A percentile compares a stretch with the other conserved stretches of the same genome.
These are phyloP conservation scores for Aegilops bicornis DNA, from an alignment of 176 grass and related monocot species.

Conservation along the genomic window DNA sequence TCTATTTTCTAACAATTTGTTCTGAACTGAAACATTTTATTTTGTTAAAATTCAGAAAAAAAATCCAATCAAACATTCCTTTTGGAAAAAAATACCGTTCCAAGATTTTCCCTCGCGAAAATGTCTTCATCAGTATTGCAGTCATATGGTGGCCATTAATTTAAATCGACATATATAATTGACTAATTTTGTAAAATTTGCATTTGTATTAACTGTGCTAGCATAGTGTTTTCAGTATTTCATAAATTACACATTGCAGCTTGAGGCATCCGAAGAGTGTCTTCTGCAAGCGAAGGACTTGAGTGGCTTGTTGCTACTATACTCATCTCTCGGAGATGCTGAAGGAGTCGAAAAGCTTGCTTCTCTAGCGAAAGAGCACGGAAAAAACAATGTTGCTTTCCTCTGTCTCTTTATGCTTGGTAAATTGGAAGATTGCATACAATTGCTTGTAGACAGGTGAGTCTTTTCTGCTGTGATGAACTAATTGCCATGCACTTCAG, in stretches of 20 bases:
- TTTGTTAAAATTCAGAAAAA: slow-evolving; percentile 5
- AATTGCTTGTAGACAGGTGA: slow-evolving; percentile 91
- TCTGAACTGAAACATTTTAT: neutral
- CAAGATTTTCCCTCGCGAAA: neutral
- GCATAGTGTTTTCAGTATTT: neutral
- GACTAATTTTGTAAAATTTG: neutral
- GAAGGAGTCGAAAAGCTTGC: slow-evolving; percentile 75
- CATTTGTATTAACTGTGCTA: neutral
- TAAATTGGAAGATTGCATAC: slow-evolving; percentile 93
- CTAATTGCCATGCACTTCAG: neutral
- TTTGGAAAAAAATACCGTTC: neutral
- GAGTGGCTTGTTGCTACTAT: slow-evolving; percentile 86
- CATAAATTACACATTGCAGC: slow-evolving; percentile 55
- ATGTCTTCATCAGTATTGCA: neutral
- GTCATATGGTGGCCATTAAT: neutral
- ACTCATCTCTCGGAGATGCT: slow-evolving; percentile 95
- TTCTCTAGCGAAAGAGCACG: slow-evolving; percentile 81
- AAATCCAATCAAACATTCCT: neutral
- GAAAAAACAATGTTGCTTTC: slow-evolving; percentile 98
- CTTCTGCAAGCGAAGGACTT: slow-evolving; percentile 87
- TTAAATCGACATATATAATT: slow-evolving; percentile 5
- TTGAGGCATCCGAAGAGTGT: slow-evolving; percentile 90
- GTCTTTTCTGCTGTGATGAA: slow-evolving; percentile 11
- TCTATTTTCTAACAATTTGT: slow-evolving; percentile 5
- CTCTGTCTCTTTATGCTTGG: slow-evolving; percentile 93